Base-by-base conservation (phyloP, 306 rosid genomes). In the Pachyrhizus erosus region DNA sequence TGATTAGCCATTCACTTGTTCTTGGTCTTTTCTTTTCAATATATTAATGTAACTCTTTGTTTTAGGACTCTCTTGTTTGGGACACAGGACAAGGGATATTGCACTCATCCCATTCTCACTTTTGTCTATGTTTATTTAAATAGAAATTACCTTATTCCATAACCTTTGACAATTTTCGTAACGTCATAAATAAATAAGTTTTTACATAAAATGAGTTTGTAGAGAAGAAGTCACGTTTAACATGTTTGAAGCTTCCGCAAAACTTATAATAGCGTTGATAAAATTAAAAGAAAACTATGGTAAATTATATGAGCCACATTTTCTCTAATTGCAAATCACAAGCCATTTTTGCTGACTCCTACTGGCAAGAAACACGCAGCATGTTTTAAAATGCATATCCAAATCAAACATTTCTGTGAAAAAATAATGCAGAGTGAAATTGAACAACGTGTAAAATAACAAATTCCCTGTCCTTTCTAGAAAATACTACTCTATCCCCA, bases 21-120 rank as follows among this genome's bases (percentile, higher is more conserved):
- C 18, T 73, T 57, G 29, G 8, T 58, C 7, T 2, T 67, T 42
- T 58, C 34, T 76, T 69, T 9, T 29, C 4, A 11, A 11, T 45
- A 31, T 64, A 4, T 33, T 66, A 18, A 65, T 33, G 71, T 34
- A 66, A n/a, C 46, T 66, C 27, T 20, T 51, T 62, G 55, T 48
- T 27, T 78, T 55, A 20, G 45, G 52, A 86, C 52, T 72, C 76
- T 82, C 39, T 29, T 62, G 42, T 18, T 77, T 21, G 14, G 26
- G 7, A 18, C 27, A 76, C 58, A 55, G 40, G 5, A 3, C 40
- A 43, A 48, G 15, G 20, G 57, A 31, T 12, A 67, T 45, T 24
- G 4, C 33, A 23, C 27, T 67, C 10, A 52, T 46, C 37, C 62
- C 45, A 54, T 52, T 69, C 67, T 34, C 37, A 54, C 52, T 65